Percentiles rank a stretch among this genome's conserved stretches.
Conservation (phyloP, 495 filamentous ascomycete species). For the Penicillium steckii region DNA sequence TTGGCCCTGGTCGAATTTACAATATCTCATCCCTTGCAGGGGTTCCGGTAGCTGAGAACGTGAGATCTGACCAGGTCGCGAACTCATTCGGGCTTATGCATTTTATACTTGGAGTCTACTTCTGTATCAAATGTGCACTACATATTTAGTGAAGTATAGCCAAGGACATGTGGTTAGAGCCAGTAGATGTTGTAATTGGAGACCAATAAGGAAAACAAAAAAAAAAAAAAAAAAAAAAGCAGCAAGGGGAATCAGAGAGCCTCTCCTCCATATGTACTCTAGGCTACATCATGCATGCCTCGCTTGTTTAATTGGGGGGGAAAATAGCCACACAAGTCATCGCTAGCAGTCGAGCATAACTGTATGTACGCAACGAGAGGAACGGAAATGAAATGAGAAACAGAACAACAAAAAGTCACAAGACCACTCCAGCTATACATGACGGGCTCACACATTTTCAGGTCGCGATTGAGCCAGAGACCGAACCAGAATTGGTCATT, state of each 20-base stretch:
- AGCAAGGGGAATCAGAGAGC: conserved; percentile 16
- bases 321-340: conserved; percentile 5
- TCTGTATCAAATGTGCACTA: too few species aligned
- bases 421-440: too few species aligned
- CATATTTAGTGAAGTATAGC: too few species aligned
- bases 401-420: neutral
- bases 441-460: conserved; percentile 11
- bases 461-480: conserved; percentile 29
- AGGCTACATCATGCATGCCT: conserved; percentile 8
- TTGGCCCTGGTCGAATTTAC: neutral
- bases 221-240: conserved; percentile 4
- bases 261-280: conserved; percentile 23
- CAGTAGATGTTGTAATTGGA: too few species aligned
- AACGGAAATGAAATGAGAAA: neutral
- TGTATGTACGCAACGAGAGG: neutral
- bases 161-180: too few species aligned
- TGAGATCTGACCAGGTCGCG: neutral
- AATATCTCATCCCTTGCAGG: neutral
- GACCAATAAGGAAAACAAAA: conserved; percentile 2
- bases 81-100: too few species aligned
- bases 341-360: conserved; percentile 10
- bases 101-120: too few species aligned
- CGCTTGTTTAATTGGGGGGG: conserved; percentile 1
- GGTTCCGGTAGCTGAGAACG: neutral
- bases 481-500: conserved; percentile 35